Evolutionary conservation across 371 early-diverging fungal genomes (phyloP).

Genomic region (Nematocida ausubeli): DNA sequence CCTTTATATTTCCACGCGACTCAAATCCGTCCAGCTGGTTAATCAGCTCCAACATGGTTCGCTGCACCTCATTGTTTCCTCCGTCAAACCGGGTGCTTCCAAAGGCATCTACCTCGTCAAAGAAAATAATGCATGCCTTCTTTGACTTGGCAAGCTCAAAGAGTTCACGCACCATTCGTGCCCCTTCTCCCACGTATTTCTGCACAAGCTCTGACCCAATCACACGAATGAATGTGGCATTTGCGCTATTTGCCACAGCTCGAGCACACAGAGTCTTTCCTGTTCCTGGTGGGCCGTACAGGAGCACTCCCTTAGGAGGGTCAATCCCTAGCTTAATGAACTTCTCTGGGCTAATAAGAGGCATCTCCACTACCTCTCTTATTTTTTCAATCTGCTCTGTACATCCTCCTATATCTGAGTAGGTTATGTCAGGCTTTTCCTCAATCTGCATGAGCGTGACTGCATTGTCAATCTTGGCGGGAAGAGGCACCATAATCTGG

Average conservation of each 20-base stretch:
- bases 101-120: conserved; percentile 99
- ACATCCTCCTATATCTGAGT: conserved; percentile 96
- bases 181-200: conserved; percentile 98
- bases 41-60: conserved; percentile 98
- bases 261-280: conserved; percentile 99
- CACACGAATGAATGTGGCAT: conserved; percentile 97
- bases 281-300: conserved; percentile 97
- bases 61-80: conserved; percentile 97
- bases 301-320: conserved; percentile 92
- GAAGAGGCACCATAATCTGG: conserved; percentile 95
- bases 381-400: conserved; percentile 99
- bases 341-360: conserved; percentile 80
- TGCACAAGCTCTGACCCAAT: conserved; percentile 99
- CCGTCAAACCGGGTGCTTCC: conserved; percentile 90
- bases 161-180: conserved; percentile 96
- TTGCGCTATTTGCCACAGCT: conserved; percentile 97
- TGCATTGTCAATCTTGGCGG: conserved; percentile 96
- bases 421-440: conserved; percentile 98
- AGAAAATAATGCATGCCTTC: conserved; percentile 98
- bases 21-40: conserved; percentile 99
- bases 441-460: conserved; percentile 99
- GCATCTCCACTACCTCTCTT: conserved; percentile 96
- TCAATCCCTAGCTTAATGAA: conserved; percentile 88
- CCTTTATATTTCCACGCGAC: conserved; percentile 97
- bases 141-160: conserved; percentile 97